Conservation (phyloP, 345 rosid genomes). For the Balakata baccata region DNA sequence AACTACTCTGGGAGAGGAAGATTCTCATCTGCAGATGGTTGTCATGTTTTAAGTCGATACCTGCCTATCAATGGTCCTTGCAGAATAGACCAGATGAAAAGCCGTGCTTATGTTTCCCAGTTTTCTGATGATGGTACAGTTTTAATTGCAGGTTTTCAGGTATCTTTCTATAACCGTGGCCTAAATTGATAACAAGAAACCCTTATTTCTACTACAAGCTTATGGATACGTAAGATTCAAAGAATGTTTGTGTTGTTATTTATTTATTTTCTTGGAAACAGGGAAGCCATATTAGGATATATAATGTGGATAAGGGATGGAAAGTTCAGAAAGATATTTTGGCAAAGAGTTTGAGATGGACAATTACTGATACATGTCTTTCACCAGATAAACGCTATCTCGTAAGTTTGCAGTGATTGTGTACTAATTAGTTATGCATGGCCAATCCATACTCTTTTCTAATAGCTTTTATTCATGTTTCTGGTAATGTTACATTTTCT, state of each 20-base stretch:
- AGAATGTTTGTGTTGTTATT: neutral
- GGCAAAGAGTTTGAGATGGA: conserved; percentile 55
- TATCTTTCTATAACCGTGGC: conserved; percentile 12
- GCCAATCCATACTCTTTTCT: conserved; percentile 8
- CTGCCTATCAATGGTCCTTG: conserved; percentile 56
- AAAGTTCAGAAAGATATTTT: conserved; percentile 51
- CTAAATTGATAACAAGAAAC: neutral
- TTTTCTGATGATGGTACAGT: conserved; percentile 64
- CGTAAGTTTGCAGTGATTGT: conserved; percentile 32
- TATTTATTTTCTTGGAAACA: conserved; percentile 20
- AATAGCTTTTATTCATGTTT: no score
- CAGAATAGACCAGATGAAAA: conserved; percentile 34
- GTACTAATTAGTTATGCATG: neutral
- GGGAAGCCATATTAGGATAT: conserved; percentile 55
- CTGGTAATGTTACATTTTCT: neutral
- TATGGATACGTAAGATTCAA: neutral
- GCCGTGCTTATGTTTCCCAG: conserved; percentile 61
- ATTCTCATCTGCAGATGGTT: conserved; percentile 54
- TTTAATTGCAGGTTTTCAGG: conserved; percentile 63
- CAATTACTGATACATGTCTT: conserved; percentile 60
- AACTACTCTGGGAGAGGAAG: conserved; percentile 56
- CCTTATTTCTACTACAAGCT: neutral
- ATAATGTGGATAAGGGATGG: conserved; percentile 60
- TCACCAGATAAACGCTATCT: conserved; percentile 60
- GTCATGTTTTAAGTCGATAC: conserved; percentile 55